Evolutionary conservation across 768 basidiomycete species (phyloP), one percentile per base, ranked within the genome.

Genomic region (Russula earlei): DNA sequence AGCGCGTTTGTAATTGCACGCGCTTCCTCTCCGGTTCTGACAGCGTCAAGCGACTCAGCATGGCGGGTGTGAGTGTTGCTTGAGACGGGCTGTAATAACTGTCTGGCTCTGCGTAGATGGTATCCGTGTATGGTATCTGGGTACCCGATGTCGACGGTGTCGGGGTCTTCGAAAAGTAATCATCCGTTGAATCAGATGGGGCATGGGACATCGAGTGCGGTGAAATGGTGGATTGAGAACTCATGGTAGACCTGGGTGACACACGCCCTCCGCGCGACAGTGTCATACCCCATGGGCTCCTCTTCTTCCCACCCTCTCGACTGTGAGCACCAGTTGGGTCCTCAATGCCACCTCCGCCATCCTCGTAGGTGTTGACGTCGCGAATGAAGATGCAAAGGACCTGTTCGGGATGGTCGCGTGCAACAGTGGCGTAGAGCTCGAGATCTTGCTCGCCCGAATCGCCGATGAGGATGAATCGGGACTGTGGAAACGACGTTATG

Each of bases 361-460:
- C 74, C 24, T 59, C 52, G 50, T 58, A 57, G 5, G 70, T 70
- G 25, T 72, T 72, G 14, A 84, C 87, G 63, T 95, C 88, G 20
- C 95, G 79, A 41, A 98, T 82, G 70, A 91, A 90, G 34, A 97
- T 80, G 3, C 75, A 91, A 4, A 84, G 70, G 36, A 98, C 77
- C 64, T 89, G 87, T 4, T 72, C 61, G 0, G 85, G 81, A 11
- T 82, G 74, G 54, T 89, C 83, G 17, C 72, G 68, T 0, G 95
- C 91, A 17, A 95, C 66, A 3, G 81, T 74, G 14, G 84, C 75
- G 67, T 97, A 98, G 2, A 98, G 75, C 68, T 98, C 93, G 42
- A 98, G 71, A 69, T 98, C 95, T 62, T 96, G 94, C 66, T 98
- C 95, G 33, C 94, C 95, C 0, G 85, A 82, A 67, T 98, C 95